Conservation (phyloP, 164 flowering plant species). For the Vitis cinerea region DNA sequence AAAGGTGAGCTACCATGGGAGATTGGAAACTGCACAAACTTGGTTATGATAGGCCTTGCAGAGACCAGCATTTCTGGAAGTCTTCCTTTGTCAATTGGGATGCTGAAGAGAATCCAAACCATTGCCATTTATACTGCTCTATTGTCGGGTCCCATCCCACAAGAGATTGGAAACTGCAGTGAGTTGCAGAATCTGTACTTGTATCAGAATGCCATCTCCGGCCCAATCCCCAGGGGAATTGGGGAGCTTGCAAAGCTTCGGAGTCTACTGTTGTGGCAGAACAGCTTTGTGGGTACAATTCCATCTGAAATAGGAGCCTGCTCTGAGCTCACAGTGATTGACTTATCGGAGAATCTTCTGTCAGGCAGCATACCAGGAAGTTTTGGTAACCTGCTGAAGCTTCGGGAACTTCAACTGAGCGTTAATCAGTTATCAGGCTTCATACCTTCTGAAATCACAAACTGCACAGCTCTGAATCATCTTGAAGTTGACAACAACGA, state of each 20-base stretch:
- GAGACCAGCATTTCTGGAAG: constrained; percentile 82
- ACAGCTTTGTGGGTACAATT: constrained; percentile 79
- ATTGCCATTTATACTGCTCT: constrained; percentile 72
- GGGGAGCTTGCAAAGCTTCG: constrained; percentile 70
- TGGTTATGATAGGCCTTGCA: constrained; percentile 76
- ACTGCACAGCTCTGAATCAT: constrained; percentile 61
- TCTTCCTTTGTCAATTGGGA: constrained; percentile 71
- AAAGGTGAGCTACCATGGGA: constrained; percentile 80
- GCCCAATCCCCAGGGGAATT: constrained; percentile 63
- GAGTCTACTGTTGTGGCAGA: constrained; percentile 80
- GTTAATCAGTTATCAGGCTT: constrained; percentile 74
- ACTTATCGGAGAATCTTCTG: constrained; percentile 72
- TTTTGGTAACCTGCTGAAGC: constrained; percentile 52
- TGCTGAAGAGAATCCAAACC: constrained; percentile 66
- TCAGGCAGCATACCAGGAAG: constrained; percentile 73
- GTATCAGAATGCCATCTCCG: constrained; percentile 84
- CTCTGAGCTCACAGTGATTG: constrained; percentile 53
- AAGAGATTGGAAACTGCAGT: constrained; percentile 83
- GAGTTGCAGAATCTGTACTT: constrained; percentile 72
- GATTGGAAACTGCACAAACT: constrained; percentile 78
- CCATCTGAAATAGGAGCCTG: constrained; percentile 81
- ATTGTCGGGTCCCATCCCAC: constrained; percentile 80
- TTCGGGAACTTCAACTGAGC: constrained; percentile 78
- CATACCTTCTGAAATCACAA: constrained; percentile 61
- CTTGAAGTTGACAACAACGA: constrained; percentile 83